Percentiles rank a stretch among this genome's conserved stretches.
phyloP scores from a whole-genome alignment of 2,329 filamentous ascomycete species.

The Alternaria sp. region DNA sequence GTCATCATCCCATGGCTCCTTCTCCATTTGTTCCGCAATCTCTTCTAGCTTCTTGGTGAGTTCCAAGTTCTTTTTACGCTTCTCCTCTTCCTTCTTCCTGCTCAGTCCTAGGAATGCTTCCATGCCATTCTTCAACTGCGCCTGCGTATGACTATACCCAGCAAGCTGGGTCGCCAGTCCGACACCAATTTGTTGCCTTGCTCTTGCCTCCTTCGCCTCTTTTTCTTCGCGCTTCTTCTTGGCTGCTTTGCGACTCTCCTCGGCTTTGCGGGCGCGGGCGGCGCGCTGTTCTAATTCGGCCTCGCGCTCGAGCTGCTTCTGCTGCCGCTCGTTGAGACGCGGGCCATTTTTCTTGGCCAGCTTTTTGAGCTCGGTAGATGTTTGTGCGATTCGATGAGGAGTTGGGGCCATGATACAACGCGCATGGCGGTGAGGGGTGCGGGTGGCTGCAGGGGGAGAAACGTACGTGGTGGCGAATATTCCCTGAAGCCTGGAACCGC shows the following conservation, averaged over 20 bases:
- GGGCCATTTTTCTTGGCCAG: conserved; percentile 43
- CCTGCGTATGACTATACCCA: conserved; percentile 51
- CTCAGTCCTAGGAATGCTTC: conserved; percentile 45
- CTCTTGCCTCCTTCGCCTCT: conserved; percentile 42
- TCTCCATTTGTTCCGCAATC: conserved; percentile 33
- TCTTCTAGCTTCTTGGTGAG: conserved; percentile 32
- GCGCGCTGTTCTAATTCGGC: conserved; percentile 46
- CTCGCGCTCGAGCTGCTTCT: conserved; percentile 43
- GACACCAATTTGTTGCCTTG: conserved; percentile 40
- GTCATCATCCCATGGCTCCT: conserved; percentile 47
- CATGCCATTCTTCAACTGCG: conserved; percentile 49
- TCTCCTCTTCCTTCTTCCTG: conserved; percentile 34
- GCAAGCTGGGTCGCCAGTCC: conserved; percentile 50
- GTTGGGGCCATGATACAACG: conserved; percentile 33
- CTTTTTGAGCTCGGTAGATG: conserved; percentile 46
- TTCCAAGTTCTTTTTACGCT: conserved; percentile 28
- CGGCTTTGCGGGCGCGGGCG: conserved; percentile 41
- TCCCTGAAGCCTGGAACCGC: conserved; percentile 7
- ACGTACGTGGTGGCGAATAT: conserved; percentile 12
- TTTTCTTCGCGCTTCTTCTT: conserved; percentile 44
- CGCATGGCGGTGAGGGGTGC: conserved; percentile 17
- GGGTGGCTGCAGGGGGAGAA: not conserved
- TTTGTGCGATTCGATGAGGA: conserved; percentile 42
- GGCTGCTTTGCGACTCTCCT: conserved; percentile 37
- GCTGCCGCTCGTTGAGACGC: conserved; percentile 34